A percentile compares a stretch with the other conserved stretches of the same genome.
phyloP scores from a whole-genome alignment of 2,329 filamentous ascomycete genomes.

The Claviceps purpurea region DNA sequence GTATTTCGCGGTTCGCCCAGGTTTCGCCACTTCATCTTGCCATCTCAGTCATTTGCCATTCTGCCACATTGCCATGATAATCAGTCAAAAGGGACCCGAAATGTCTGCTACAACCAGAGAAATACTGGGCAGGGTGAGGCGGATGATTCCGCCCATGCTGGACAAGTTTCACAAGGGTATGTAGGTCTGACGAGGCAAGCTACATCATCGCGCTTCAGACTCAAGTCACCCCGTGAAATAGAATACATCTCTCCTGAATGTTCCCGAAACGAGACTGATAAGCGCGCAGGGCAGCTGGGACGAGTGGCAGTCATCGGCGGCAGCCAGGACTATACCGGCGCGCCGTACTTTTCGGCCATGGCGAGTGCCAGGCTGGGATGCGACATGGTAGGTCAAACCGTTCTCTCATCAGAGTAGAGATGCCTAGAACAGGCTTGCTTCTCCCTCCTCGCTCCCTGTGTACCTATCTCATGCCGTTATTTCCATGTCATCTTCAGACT shows the following conservation, averaged over 20 bases:
- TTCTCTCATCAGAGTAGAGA: neutral
- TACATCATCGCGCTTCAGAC: neutral
- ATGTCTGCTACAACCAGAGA: slow-evolving; percentile 63
- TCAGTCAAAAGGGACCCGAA: slow-evolving; percentile 16
- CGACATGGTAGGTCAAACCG: slow-evolving; percentile 55
- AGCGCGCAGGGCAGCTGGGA: slow-evolving; percentile 66
- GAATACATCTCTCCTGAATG: no score
- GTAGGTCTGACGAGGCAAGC: neutral
- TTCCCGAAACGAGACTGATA: neutral
- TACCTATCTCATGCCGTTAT: no score
- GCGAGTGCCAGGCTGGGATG: slow-evolving; percentile 81
- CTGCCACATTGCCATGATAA: slow-evolving; percentile 11
- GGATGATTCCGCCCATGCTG: slow-evolving; percentile 87
- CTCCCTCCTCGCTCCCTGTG: no score
- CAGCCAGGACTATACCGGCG: slow-evolving; percentile 90
- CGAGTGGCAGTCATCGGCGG: slow-evolving; percentile 89
- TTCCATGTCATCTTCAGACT: neutral
- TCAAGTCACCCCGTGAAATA: neutral
- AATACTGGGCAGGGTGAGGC: slow-evolving; percentile 67
- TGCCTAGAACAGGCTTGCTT: no score
- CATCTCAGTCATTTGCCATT: neutral
- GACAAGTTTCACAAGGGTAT: slow-evolving; percentile 91
- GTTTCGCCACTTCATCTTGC: neutral
- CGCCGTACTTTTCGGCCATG: slow-evolving; percentile 96
- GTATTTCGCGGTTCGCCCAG: neutral